A percentile compares a stretch with the other conserved stretches of the same genome.
Conservation (phyloP, 495 filamentous ascomycete species). For the Penicillium manginii region DNA sequence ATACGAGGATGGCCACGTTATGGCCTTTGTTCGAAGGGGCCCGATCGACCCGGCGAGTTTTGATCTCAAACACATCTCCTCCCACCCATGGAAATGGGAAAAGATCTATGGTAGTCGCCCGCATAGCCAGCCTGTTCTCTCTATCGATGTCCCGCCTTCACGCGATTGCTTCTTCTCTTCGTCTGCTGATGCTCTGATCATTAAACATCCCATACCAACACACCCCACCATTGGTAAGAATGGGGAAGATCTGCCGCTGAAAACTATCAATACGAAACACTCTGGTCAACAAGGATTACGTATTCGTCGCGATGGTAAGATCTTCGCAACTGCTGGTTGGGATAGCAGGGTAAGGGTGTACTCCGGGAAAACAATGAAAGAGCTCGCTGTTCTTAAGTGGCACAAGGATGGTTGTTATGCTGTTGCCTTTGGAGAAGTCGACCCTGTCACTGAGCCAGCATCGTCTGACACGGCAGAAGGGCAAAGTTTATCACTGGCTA, state of each 20-base stretch:
- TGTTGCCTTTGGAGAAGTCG: conserved; percentile 68
- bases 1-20: conserved; percentile 83
- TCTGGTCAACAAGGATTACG: conserved; percentile 82
- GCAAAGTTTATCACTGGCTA: conserved; percentile 35
- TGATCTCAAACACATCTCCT: conserved; percentile 10
- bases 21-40: conserved; percentile 52
- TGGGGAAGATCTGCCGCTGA: conserved; percentile 51
- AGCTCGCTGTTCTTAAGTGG: conserved; percentile 95
- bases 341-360: conserved; percentile 82
- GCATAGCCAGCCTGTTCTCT: conserved; percentile 86
- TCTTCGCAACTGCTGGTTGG: conserved; percentile 95
- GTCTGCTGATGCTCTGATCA: conserved; percentile 73
- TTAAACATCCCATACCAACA: conserved; percentile 62
- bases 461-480: conserved; percentile 1
- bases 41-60: conserved; percentile 19
- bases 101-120: conserved; percentile 65
- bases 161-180: conserved; percentile 75
- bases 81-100: conserved; percentile 55
- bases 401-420: conserved; percentile 88
- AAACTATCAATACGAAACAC: conserved; percentile 76
- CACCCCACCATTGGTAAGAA: conserved; percentile 14
- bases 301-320: conserved; percentile 77
- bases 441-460: conserved; percentile 19
- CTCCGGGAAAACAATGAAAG: conserved; percentile 76
- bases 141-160: conserved; percentile 64